phyloP scores from a whole-genome alignment of 257 asterid genomes.

The Fraxinus cuspidata region DNA sequence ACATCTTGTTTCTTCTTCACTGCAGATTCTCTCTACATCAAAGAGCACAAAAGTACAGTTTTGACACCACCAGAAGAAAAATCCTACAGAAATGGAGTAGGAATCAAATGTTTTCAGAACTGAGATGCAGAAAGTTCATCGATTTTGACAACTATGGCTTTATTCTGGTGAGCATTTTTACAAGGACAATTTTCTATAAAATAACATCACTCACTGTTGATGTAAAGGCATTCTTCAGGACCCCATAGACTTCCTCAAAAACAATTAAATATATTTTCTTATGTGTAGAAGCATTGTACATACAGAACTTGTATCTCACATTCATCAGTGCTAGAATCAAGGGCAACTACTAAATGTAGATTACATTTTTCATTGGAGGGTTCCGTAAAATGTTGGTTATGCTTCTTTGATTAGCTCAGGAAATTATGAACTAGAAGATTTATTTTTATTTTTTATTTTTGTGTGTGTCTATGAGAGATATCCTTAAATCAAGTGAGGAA shows the following conservation, averaged over 20 bases:
- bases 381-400: not conserved
- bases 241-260: not conserved
- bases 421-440: not conserved
- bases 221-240: not conserved
- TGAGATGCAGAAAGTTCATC: not conserved
- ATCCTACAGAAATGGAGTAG: not conserved
- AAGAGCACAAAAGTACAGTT: slow-evolving; percentile 3
- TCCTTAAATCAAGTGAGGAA: not conserved
- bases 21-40: slow-evolving; percentile 75
- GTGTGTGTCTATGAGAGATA: not conserved
- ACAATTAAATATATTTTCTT: not conserved
- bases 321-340: not conserved
- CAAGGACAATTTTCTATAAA: not conserved
- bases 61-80: not conserved
- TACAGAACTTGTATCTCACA: not conserved
- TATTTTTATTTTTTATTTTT: too few relatives aligned
- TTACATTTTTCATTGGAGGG: not conserved
- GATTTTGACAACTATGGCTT: not conserved
- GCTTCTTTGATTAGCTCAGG: not conserved
- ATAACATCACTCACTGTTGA: not conserved
- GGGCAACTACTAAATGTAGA: not conserved
- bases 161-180: not conserved
- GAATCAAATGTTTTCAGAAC: not conserved
- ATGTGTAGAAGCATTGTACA: not conserved
- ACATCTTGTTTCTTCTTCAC: slow-evolving; percentile 66